Evolutionary conservation across 441 rosid genomes (phyloP), one percentile per base, ranked within the genome.

Genomic region (Metrosideros polymorpha): DNA sequence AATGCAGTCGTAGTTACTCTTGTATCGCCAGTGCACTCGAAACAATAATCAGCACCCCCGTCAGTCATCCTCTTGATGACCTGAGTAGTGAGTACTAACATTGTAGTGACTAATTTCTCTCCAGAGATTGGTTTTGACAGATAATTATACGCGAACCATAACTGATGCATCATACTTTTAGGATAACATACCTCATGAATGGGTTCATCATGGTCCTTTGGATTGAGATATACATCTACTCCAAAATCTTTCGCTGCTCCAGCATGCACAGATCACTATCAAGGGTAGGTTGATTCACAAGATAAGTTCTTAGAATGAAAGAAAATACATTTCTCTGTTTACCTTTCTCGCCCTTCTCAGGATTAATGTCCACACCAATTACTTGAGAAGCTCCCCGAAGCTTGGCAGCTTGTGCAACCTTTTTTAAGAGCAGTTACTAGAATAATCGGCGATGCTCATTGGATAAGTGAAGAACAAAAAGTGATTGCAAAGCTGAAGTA

Each of bases 331-430:
- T 57, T 57, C 66, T 57, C n/a, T n/a, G 18, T 57, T 57, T 85
- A 96, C 99, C 99, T 91, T 91, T 94, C 85, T 92, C 94, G 43
- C 89, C 85, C 87, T 94, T 97, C 79, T 91, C 93, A 45, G 94
- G 90, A 86, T 97, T 97, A 61, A 90, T 95, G 91, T 97, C 99
- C 82, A 96, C 93, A 6, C 99, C 99, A 87, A 97, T 93, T 54
- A 97, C 94, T 84, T 91, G 93, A 77, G 94, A 87, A 77, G 99
- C 99, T 82, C 96, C 98, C 90, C 98, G 95, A 15, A 90, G 92
- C 91, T 91, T 95, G 76, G 98, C 99, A 85, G 98, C 99, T 90
- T 96, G 99, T 42, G 99, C 98, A 89, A 94, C 99, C 99, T 97
- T 30, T 5, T 12, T 18, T 17, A 9, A 32, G 1, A 85, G 53